Evolutionary conservation across 2,329 filamentous ascomycete genomes (phyloP), one percentile per base, ranked within the genome.

Genomic region (Colletotrichum sansevieriae): DNA sequence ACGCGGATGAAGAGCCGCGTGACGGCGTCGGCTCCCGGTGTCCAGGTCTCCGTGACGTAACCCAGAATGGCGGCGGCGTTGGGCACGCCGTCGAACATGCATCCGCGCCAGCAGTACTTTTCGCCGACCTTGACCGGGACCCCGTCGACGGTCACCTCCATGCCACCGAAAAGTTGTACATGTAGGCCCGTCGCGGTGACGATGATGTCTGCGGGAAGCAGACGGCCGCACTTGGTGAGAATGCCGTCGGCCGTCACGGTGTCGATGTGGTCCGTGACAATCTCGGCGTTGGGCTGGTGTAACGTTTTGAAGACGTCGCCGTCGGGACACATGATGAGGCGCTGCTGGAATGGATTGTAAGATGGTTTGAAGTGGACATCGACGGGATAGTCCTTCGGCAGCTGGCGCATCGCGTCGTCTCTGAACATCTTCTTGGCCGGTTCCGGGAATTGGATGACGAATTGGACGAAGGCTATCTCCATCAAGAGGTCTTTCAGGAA

Each of bases 271-370:
- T 84, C 86, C 0, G 87, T 89, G 1, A 85, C 81, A 2, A 89
- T 75, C 37, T 82, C 76, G 2, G 80, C 78, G 63, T 85, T 85
- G 2, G 80, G 78, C 1, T 74, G 76, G 57, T 81, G 80, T 2
- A 89, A 72, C 0, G 84, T 80, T 52, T 82, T 75, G 77, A 84
- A 89, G 73, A 89, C 90, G 73, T 90, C 87, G 10, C 83, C 85
- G 57, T 86, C 82, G 0, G 84, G 85, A 18, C 79, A 90, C 68
- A 93, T 81, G 74, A 93, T 96, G 8, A 96, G 81, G 0, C 94
- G 88, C 77, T 97, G 93, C 63, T 94, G 86, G 84, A 92, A 91
- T 0, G 90, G 90, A 44, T 87, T 84, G 73, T 93, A 92, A 2
- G 76, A 77, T 0, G 90, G 90, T 7, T 84, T 86, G 77, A 92